Base-by-base conservation (phyloP, 106 monocot genomes). In the Platanthera zijinensis region DNA sequence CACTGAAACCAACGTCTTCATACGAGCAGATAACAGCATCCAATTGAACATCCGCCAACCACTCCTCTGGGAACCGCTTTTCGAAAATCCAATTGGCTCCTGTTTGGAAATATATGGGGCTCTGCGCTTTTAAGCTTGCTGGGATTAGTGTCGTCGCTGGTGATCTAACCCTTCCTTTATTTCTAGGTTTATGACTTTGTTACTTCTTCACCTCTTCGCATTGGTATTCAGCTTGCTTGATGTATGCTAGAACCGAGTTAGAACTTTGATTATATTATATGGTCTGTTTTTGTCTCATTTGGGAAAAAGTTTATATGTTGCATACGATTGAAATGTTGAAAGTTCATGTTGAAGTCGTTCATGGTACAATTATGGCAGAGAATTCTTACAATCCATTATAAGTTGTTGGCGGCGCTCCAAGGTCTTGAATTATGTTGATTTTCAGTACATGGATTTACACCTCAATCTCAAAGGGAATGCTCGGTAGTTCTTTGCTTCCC, bases 401-500 rank as follows among this genome's bases (percentile, higher is more conserved):
- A 17, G 70, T 48, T 48, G 15, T n/a, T 66, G 10, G 66, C 11
- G 66, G 66, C 0, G 17, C 47, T 72, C 51, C 18, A 51, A 50
- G 19, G 1, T 51, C 14, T 51, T 49, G 72, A 49, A 50, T 51
- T 72, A 72, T 72, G 72, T 51, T 72, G 72, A 72, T 72, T 45
- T 51, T 32, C 12, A 45, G 12, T 73, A 53, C 77, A 49, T 77
- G 57, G 72, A n/a, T 72, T 47, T 50, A 73, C 10, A 52, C 72
- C 14, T 51, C 50, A 18, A 46, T 25, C 28, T 63, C 62, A 11
- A 72, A 53, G 48, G 62, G 62, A 30, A 48, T 74, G 51, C 7
- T 73, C 2, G 19, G 17, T 11, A 71, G 54, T 12, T 76, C 75
- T 28, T 46, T 81, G 75, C 48, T 69, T 71, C 17, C 69, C 50